Evolutionary conservation across 768 basidiomycete species (phyloP), one percentile per base, ranked within the genome.

Genomic region (Hygrocybe punicea): DNA sequence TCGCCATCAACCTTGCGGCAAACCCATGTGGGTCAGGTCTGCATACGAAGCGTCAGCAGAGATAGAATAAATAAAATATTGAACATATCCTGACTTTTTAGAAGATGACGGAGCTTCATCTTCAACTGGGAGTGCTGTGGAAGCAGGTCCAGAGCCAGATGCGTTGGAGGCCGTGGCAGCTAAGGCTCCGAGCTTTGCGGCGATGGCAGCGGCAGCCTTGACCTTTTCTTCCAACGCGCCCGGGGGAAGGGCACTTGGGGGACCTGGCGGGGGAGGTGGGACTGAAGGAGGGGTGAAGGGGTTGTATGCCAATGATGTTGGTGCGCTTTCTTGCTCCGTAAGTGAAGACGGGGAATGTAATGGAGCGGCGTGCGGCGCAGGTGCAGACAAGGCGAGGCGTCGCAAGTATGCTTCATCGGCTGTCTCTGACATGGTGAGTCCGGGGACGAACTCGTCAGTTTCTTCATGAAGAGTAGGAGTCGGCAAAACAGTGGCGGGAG

Each of bases 1-100:
- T 97, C 2, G 90, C 91, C 93, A 97, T 96, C 62, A 96, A 68
- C 34, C 90, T 86, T 11, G 86, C 86, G 33, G 92, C 92, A 63
- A 95, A 93, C 11, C 81, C 82, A 55, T 84, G 86, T 0, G 85
- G 83, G 60, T 90, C 84, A 37, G 84, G 76, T 53, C 79, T 78
- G 50, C 19, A 34, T 2, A 58, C 24, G 34, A n/a, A 59, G 45
- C 42, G 11, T 7, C 6, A 23, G 34, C 33, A n/a, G 5, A 46
- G 47, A 13, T 21, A 24, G 40, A 33, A 37, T 40, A 16, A 29
- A 33, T 23, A 14, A 46, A 34, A 10, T 6, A 14, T 17, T 16
- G 25, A 14, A 17, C 4, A n/a, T 21, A 1, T 14, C 40, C 51
- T 23, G 40, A 62, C 50, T 64, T 61, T 45, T 60, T 56, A 29